These are phyloP conservation scores for Monosporozyma aerobia DNA, from an alignment of 805 yeast species.

Conservation along the genomic window DNA sequence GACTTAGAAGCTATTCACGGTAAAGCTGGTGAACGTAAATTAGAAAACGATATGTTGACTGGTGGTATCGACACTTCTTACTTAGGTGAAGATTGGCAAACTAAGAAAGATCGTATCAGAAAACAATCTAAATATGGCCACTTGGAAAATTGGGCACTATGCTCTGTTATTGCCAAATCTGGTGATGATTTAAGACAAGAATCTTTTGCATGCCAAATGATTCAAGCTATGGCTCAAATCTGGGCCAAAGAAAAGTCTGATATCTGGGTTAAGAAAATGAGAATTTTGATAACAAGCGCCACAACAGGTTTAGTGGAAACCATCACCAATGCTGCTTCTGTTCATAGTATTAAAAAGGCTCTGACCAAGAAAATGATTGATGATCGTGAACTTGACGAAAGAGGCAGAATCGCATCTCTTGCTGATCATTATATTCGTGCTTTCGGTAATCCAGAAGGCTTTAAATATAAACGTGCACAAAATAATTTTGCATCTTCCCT, in stretches of 20 bases:
- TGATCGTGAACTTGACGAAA: slow-evolving; percentile 53
- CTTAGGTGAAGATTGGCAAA: slow-evolving; percentile 87
- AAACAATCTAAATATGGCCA: slow-evolving; percentile 76
- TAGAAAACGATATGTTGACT: slow-evolving; percentile 85
- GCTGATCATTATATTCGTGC: slow-evolving; percentile 69
- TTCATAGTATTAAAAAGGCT: slow-evolving; percentile 91
- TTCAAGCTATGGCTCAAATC: slow-evolving; percentile 73
- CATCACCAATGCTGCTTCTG: slow-evolving; percentile 85
- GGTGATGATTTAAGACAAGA: slow-evolving; percentile 95
- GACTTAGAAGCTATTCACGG: slow-evolving; percentile 47
- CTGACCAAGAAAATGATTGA: slow-evolving; percentile 65
- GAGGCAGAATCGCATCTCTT: slow-evolving; percentile 58
- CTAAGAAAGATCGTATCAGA: slow-evolving; percentile 73
- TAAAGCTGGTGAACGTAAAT: slow-evolving; percentile 81
- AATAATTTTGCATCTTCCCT: slow-evolving; percentile 76
- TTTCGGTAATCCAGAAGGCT: slow-evolving; percentile 55
- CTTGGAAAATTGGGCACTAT: slow-evolving; percentile 84
- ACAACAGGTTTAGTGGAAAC: slow-evolving; percentile 92
- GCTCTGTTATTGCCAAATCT: slow-evolving; percentile 91
- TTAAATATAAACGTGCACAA: slow-evolving; percentile 63
- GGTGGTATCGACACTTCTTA: slow-evolving; percentile 61
- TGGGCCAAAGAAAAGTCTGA: slow-evolving; percentile 66
- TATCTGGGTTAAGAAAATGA: slow-evolving; percentile 91
- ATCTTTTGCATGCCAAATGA: slow-evolving; percentile 93
- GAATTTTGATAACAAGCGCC: slow-evolving; percentile 82